These are phyloP conservation scores for Suillus decipiens DNA, from an alignment of 768 basidiomycete genomes.

Conservation along the genomic window DNA sequence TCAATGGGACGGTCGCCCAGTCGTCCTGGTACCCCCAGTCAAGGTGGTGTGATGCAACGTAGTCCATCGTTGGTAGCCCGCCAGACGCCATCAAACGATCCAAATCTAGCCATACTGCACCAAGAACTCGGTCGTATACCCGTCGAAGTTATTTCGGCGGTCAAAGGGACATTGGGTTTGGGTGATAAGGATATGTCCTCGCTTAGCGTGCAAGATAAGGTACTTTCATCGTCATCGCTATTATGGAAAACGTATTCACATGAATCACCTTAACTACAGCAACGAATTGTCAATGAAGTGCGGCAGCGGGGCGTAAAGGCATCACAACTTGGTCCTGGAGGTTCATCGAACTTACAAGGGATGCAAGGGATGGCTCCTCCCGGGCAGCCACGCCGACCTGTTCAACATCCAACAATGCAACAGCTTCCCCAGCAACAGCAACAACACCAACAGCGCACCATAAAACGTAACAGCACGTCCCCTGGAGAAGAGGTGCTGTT, in stretches of 20 bases:
- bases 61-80: constrained; percentile 61
- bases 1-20: constrained; percentile 59
- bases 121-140: constrained; percentile 47
- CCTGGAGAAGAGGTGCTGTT: constrained; percentile 58
- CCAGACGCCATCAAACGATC: constrained; percentile 38
- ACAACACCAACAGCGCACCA: constrained; percentile 28
- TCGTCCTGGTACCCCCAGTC: constrained; percentile 54
- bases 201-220: constrained; percentile 62
- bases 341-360: constrained; percentile 32
- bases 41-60: constrained; percentile 46
- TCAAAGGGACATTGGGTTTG: constrained; percentile 47
- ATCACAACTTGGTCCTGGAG: constrained; percentile 27
- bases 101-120: constrained; percentile 32
- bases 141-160: constrained; percentile 25
- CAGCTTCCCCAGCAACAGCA: constrained; percentile 32
- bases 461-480: constrained; percentile 61
- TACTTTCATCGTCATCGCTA: constrained; percentile 25
- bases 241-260: constrained; percentile 16
- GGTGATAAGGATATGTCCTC: constrained; percentile 46
- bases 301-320: constrained; percentile 26
- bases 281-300: constrained; percentile 1
- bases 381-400: constrained; percentile 40
- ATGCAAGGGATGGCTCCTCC: constrained; percentile 40
- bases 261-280: constrained; percentile 9
- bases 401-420: constrained; percentile 27